Percentiles rank a stretch among this genome's conserved stretches.
Conservation (phyloP, 78 protist species). For the Dictyostelium capitatum region DNA sequence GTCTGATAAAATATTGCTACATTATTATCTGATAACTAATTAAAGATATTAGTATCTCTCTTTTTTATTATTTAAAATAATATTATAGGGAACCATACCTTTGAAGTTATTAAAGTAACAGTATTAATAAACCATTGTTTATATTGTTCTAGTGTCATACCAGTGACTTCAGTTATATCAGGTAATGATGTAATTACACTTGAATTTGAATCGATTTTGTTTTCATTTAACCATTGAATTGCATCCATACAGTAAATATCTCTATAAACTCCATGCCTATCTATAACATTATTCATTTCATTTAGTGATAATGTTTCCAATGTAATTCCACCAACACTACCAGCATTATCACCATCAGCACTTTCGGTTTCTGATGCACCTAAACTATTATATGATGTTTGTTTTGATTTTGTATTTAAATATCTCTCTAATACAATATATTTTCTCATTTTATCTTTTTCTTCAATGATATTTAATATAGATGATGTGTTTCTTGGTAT, state of each 20-base stretch:
- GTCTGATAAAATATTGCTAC: conserved; percentile 80
- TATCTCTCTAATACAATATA: background rate
- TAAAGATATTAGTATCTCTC: background rate
- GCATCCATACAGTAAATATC: conserved; percentile 64
- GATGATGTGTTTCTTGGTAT: background rate
- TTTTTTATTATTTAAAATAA: background rate
- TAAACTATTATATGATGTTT: background rate
- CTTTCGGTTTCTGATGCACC: background rate
- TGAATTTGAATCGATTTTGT: conserved; percentile 4
- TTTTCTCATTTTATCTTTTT: background rate
- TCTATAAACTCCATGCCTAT: conserved; percentile 12
- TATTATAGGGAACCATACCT: background rate
- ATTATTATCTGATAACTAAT: conserved; percentile 48
- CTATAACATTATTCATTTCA: background rate
- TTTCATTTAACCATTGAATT: conserved; percentile 26
- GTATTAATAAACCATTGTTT: conserved; percentile 53
- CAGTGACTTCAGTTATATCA: conserved; percentile 48
- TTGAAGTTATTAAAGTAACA: conserved; percentile 33
- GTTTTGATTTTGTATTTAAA: conserved; percentile 2
- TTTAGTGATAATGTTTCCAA: conserved; percentile 5
- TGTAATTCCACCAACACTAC: background rate
- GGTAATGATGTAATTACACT: conserved; percentile 59
- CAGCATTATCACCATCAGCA: background rate
- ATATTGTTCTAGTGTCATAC: conserved; percentile 34
- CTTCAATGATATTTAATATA: background rate